These are phyloP conservation scores for Hygrocybe coccinea DNA, from an alignment of 768 basidiomycete species.

Conservation along the genomic window DNA sequence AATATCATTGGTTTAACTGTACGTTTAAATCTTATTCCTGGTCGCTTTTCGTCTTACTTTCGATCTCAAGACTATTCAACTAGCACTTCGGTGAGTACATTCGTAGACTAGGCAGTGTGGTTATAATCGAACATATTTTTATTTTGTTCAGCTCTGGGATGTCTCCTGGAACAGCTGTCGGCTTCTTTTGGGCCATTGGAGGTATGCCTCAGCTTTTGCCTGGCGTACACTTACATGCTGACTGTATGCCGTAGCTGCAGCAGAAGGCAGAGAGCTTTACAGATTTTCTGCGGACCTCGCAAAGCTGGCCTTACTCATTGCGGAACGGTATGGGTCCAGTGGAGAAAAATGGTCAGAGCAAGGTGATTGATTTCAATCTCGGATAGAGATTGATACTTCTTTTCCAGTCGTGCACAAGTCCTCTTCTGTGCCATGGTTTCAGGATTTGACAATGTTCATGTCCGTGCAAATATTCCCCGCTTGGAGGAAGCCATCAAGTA, in stretches of 20 bases:
- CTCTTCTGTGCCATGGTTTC: conserved; percentile 60
- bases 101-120: neutral
- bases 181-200: conserved; percentile 69
- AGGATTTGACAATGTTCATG: conserved; percentile 61
- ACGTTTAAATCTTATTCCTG: conserved; percentile 19
- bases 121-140: neutral
- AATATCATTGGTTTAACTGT: conserved; percentile 66
- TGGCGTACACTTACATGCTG: neutral
- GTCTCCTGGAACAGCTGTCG: conserved; percentile 61
- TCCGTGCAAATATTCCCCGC: conserved; percentile 55
- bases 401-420: conserved; percentile 52
- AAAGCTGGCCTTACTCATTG: conserved; percentile 62
- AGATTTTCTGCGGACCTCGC: conserved; percentile 65
- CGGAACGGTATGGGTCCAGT: conserved; percentile 56
- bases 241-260: conserved; percentile 39
- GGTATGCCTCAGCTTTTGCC: conserved; percentile 32
- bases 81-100: conserved; percentile 51
- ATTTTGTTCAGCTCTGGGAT: conserved; percentile 50
- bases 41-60: neutral
- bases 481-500: conserved; percentile 61
- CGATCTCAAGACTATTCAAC: conserved; percentile 50
- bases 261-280: conserved; percentile 59
- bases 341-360: conserved; percentile 60
- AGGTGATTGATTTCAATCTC: neutral
- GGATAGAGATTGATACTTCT: conserved; percentile 8